Conservation (phyloP, 2,329 filamentous ascomycete species). For the Davidsoniella virescens region DNA sequence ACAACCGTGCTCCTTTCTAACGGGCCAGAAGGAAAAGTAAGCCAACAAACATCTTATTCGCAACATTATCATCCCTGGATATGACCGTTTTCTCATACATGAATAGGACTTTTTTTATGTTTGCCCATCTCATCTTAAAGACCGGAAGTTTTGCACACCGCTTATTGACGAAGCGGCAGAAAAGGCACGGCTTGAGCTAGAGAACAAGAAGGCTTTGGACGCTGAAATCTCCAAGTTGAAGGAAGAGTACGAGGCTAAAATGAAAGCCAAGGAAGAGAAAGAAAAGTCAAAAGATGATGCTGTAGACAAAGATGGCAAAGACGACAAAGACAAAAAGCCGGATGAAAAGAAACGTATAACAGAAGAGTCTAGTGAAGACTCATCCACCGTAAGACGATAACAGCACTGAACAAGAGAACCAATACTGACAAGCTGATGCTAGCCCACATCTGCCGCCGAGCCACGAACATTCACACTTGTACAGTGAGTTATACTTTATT, state of each 20-base stretch:
- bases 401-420: constrained; percentile 9
- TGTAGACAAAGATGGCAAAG: constrained; percentile 28
- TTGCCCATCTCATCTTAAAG: constrained; percentile 68
- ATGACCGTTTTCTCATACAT: neutral
- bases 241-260: constrained; percentile 63
- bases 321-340: constrained; percentile 19
- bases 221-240: constrained; percentile 48
- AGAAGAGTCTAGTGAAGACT: neutral
- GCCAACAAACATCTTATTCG: neutral
- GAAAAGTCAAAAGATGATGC: constrained; percentile 33
- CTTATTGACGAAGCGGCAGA: constrained; percentile 53
- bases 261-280: constrained; percentile 52
- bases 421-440: neutral
- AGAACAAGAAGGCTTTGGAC: constrained; percentile 41
- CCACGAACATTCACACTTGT: constrained; percentile 72
- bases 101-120: constrained; percentile 75
- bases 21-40: constrained; percentile 11
- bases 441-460: constrained; percentile 22
- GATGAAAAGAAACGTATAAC: constrained; percentile 18
- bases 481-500: constrained; percentile 34
- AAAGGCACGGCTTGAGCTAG: constrained; percentile 26
- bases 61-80: neutral
- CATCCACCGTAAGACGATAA: constrained; percentile 2
- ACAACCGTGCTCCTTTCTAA: constrained; percentile 61
- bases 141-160: constrained; percentile 63